These are phyloP conservation scores for Chlamydomonas applanata DNA, from an alignment of 139 green algal species.

Conservation along the genomic window DNA sequence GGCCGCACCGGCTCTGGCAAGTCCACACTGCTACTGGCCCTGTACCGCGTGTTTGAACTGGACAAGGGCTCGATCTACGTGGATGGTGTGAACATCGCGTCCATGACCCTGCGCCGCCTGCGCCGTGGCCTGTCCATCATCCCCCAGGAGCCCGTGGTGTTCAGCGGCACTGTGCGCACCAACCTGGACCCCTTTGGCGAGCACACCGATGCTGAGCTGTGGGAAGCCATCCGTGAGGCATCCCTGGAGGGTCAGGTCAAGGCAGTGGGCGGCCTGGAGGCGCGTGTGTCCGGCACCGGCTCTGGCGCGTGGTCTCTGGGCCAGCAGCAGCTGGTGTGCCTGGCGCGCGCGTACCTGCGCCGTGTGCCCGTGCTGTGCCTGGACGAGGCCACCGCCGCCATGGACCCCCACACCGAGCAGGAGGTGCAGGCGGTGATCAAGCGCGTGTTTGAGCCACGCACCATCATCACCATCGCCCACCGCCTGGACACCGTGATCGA, in stretches of 20 bases:
- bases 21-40: conserved; percentile 68
- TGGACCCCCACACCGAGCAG: conserved; percentile 73
- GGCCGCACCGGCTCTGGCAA: conserved; percentile 75
- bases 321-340: conserved; percentile 77
- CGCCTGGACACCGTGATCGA: conserved; percentile 78
- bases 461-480: conserved; percentile 70
- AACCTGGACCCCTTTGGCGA: conserved; percentile 89
- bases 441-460: conserved; percentile 55
- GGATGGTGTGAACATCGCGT: conserved; percentile 67
- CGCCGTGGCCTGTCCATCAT: conserved; percentile 19
- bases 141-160: conserved; percentile 88
- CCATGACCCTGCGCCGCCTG: conserved; percentile 40
- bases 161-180: conserved; percentile 81
- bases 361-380: conserved; percentile 63
- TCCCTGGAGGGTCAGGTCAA: conserved; percentile 27
- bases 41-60: conserved; percentile 74
- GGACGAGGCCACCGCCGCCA: conserved; percentile 77
- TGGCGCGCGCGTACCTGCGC: conserved; percentile 65
- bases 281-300: conserved; percentile 66
- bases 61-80: conserved; percentile 55
- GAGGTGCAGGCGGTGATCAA: conserved; percentile 63
- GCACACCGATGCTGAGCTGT: conserved; percentile 63
- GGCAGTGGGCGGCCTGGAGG: conserved; percentile 68
- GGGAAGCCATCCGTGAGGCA: conserved; percentile 46
- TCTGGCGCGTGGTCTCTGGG: conserved; percentile 74